Evolutionary conservation across 2,329 filamentous ascomycete species (phyloP).

Genomic region (Fusarium sp.): DNA sequence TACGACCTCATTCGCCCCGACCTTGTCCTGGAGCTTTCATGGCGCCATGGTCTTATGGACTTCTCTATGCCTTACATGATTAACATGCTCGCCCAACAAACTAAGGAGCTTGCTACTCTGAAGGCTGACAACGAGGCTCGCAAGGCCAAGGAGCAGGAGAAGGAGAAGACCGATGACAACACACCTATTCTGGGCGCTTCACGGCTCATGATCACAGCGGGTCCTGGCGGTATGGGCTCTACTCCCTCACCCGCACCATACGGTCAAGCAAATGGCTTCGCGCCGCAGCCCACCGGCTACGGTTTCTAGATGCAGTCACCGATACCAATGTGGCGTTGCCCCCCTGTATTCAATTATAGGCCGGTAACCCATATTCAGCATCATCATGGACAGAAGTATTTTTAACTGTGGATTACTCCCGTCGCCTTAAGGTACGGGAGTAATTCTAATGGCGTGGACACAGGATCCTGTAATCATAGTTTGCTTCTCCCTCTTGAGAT

Average conservation of each 20-base stretch:
- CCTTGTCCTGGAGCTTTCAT: slow-evolving; percentile 93
- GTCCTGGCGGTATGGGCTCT: slow-evolving; percentile 65
- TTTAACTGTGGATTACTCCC: slow-evolving; percentile 5
- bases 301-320: slow-evolving; percentile 62
- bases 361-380: slow-evolving; percentile 18
- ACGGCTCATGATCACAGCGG: slow-evolving; percentile 95
- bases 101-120: slow-evolving; percentile 81
- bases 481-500: slow-evolving; percentile 37
- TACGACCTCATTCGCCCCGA: slow-evolving; percentile 96
- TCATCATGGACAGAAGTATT: slow-evolving; percentile 11
- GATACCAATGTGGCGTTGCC: slow-evolving; percentile 46
- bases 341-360: slow-evolving; percentile 23
- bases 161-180: slow-evolving; percentile 89
- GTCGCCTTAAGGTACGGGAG: slow-evolving; percentile 16
- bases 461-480: slow-evolving; percentile 47
- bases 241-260: slow-evolving; percentile 72
- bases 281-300: slow-evolving; percentile 87
- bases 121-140: slow-evolving; percentile 97
- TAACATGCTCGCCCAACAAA: slow-evolving; percentile 94
- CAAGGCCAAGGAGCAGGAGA: slow-evolving; percentile 77
- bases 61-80: slow-evolving; percentile 99
- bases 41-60: slow-evolving; percentile 93
- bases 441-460: slow-evolving; percentile 41
- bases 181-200: slow-evolving; percentile 91
- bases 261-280: slow-evolving; percentile 86